phyloP scores from a whole-genome alignment of 805 yeast species.

The Cyberlindnera samutprakarnensis region DNA sequence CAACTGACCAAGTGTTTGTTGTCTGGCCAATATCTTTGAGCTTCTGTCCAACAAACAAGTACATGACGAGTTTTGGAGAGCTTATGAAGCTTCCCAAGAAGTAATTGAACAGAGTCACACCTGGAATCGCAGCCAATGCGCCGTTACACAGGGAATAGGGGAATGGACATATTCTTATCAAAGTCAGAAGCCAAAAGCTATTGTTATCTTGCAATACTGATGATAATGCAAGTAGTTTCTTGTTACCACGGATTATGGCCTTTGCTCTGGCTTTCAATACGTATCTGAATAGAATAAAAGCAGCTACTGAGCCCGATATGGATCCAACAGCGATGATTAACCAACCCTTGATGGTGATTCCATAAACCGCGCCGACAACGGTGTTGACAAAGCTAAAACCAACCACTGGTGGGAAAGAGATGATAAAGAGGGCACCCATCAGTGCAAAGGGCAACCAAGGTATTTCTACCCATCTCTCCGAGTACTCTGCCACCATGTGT shows the following conservation, averaged over 20 bases:
- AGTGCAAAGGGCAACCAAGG: slow-evolving; percentile 37
- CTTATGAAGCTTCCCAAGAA: slow-evolving; percentile 65
- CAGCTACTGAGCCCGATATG: slow-evolving; percentile 62
- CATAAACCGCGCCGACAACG: slow-evolving; percentile 75
- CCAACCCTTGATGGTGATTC: slow-evolving; percentile 72
- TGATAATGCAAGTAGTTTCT: slow-evolving; percentile 65
- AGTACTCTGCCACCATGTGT: slow-evolving; percentile 15
- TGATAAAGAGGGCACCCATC: slow-evolving; percentile 46
- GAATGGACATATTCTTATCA: slow-evolving; percentile 81
- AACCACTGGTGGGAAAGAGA: slow-evolving; percentile 85
- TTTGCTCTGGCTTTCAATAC: slow-evolving; percentile 51
- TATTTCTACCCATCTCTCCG: slow-evolving; percentile 18
- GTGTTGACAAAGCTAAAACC: slow-evolving; percentile 72
- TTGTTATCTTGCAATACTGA: slow-evolving; percentile 67
- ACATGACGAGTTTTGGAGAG: slow-evolving; percentile 76
- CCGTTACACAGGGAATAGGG: slow-evolving; percentile 93
- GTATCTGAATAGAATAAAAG: slow-evolving; percentile 63
- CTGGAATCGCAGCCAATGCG: slow-evolving; percentile 83
- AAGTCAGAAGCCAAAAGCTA: slow-evolving; percentile 55
- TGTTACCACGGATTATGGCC: slow-evolving; percentile 50
- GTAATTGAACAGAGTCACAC: slow-evolving; percentile 54
- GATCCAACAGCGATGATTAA: slow-evolving; percentile 62
- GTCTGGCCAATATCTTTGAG: slow-evolving; percentile 61
- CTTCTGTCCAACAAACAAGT: slow-evolving; percentile 71
- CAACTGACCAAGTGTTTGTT: slow-evolving; percentile 39